Evolutionary conservation across 2,329 filamentous ascomycete species (phyloP).

Genomic region (Fusarium poae): DNA sequence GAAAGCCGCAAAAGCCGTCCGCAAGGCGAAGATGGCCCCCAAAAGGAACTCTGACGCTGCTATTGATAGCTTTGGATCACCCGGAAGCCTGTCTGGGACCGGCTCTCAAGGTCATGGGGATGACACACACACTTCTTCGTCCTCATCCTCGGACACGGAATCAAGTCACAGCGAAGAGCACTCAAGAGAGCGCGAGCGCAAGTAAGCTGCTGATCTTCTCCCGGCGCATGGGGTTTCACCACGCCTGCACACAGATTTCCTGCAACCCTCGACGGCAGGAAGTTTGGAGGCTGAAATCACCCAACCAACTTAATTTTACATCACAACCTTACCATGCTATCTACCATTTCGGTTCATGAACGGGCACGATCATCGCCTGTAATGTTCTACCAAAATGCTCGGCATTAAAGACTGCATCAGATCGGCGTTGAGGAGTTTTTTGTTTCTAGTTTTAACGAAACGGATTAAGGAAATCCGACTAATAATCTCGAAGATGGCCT

Average conservation of each 20-base stretch:
- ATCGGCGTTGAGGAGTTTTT: constrained; percentile 52
- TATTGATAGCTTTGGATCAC: constrained; percentile 63
- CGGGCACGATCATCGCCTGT: constrained; percentile 42
- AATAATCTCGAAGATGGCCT: constrained; percentile 38
- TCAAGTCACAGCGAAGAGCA: constrained; percentile 53
- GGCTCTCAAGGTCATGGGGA: constrained; percentile 54
- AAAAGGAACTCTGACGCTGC: constrained; percentile 58
- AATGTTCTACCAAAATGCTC: constrained; percentile 41
- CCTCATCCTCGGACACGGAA: constrained; percentile 56
- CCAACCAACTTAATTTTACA: constrained; percentile 16
- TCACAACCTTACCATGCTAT: constrained; percentile 20
- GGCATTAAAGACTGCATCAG: constrained; percentile 52
- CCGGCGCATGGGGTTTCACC: background rate
- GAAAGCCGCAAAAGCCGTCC: constrained; percentile 56
- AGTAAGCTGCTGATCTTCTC: constrained; percentile 19
- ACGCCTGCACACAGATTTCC: background rate
- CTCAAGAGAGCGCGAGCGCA: constrained; percentile 43
- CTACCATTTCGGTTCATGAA: constrained; percentile 41
- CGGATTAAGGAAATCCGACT: constrained; percentile 36
- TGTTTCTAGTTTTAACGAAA: constrained; percentile 40
- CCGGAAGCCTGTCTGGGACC: constrained; percentile 57
- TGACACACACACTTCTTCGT: constrained; percentile 53
- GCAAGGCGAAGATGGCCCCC: constrained; percentile 63
- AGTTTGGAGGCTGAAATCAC: background rate
- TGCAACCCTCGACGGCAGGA: background rate